Evolutionary conservation across 106 monocot species (phyloP), one percentile per base, ranked within the genome.

Genomic region (Acorus gramineus): DNA sequence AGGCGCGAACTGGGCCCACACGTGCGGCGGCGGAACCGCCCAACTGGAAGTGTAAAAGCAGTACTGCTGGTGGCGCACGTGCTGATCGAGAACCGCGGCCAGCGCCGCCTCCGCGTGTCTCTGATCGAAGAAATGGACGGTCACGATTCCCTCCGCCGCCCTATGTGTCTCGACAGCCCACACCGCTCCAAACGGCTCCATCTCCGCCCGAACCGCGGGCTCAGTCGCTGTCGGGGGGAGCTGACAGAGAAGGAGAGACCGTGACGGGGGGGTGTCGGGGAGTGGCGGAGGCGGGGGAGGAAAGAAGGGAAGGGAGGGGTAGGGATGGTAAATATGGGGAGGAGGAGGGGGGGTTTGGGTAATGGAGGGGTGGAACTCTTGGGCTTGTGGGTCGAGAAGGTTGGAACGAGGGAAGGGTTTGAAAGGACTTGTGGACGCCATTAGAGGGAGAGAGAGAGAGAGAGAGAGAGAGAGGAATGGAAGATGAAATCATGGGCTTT

Each of bases 1-100:
- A 9, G 71, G 67, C 0, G 80, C 78, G 53, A 87, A 95, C 78
- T 90, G 84, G 49, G 94, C 94, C 94, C 94, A 95, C 12, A 85
- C 28, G 28, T 28, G 28, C 28, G 28, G 28, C 28, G 28, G 28
- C 28, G 28, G 28, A 28, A 28, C 28, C 42, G 42, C 64, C 64
- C 64, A 64, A 64, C 50, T 64, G 60, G 60, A 9, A 3, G 28
- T 28, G 28, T 28, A 28, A 28, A 75, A 77, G 8, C 72, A 71
- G 64, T 63, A 74, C 28, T 73, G 73, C 57, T 67, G 94, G 71
- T 82, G 80, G 53, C 77, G 75, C 53, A 86, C 59, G 78, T 94
- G 89, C 77, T 90, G 86, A 12, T 78, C 78, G 0, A 87, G 73
- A 65, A 96, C 62, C 55, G 68, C 84, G 44, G 77, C 73, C 56